These are phyloP conservation scores for Ceriops decandra DNA, from an alignment of 345 rosid species.

Conservation along the genomic window DNA sequence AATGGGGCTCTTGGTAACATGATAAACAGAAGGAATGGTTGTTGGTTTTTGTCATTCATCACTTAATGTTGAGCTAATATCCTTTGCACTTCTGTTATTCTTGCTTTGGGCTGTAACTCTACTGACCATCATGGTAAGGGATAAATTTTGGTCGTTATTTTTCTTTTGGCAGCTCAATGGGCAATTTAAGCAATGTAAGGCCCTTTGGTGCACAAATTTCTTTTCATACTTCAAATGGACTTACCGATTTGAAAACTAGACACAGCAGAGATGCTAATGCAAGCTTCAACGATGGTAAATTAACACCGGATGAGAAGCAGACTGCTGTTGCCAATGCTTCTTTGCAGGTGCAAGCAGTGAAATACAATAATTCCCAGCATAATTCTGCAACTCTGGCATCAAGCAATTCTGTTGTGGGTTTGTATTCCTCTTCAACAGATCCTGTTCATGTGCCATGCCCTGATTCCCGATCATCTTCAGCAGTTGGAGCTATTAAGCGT, in stretches of 20 bases:
- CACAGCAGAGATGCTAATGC: constrained; percentile 26
- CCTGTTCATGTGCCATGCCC: constrained; percentile 97
- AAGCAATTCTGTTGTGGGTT: constrained; percentile 69
- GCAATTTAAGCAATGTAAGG: constrained; percentile 38
- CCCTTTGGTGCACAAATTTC: constrained; percentile 28
- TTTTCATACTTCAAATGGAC: constrained; percentile 37
- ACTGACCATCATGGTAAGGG: background rate
- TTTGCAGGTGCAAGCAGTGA: constrained; percentile 34
- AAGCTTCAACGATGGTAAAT: constrained; percentile 32
- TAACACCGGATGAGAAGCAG: constrained; percentile 32
- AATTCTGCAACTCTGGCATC: constrained; percentile 38
- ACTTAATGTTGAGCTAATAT: background rate
- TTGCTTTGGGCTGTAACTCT: background rate
- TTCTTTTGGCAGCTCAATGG: constrained; percentile 35
- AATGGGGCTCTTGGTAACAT: background rate
- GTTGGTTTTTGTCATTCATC: background rate
- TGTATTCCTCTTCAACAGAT: constrained; percentile 79
- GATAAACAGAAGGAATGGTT: background rate
- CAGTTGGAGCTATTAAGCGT: constrained; percentile 82
- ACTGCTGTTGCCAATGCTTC: constrained; percentile 20
- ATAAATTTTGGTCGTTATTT: constrained; percentile 7
- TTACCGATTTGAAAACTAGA: constrained; percentile 29
- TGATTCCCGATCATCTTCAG: constrained; percentile 65
- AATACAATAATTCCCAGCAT: constrained; percentile 34
- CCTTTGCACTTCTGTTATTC: constrained; percentile 2